Evolutionary conservation across 208 protist species (phyloP).

Genomic region (Acanthamoeba royreba): DNA sequence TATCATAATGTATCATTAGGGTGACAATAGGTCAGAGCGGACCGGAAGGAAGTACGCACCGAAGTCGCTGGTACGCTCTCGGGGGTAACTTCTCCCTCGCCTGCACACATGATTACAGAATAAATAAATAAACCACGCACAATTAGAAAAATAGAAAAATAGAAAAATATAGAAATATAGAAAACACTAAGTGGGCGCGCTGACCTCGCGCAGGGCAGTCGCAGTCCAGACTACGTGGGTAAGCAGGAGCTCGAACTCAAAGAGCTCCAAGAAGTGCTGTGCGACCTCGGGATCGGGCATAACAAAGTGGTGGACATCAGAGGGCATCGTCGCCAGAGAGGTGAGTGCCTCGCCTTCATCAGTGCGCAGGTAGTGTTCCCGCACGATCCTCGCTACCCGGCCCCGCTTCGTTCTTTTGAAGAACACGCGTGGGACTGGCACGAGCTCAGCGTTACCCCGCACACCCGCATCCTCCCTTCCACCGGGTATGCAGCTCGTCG

Average conservation of each 20-base stretch:
- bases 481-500: too few species aligned
- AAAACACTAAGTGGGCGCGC: neutral
- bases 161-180: neutral
- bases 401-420: conserved; percentile 56
- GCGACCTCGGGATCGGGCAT: conserved; percentile 76
- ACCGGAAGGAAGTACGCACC: too few species aligned
- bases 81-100: neutral
- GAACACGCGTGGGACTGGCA: neutral
- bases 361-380: conserved; percentile 71
- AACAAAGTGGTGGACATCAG: conserved; percentile 27
- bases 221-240: conserved; percentile 69
- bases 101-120: neutral
- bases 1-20: neutral
- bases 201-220: conserved; percentile 75
- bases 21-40: neutral
- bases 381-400: conserved; percentile 60
- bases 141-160: neutral
- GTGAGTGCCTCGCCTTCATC: conserved; percentile 52
- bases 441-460: too few species aligned
- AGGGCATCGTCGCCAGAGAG: neutral
- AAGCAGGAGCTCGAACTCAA: conserved; percentile 70
- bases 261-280: conserved; percentile 76
- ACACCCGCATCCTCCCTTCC: too few species aligned
- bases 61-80: neutral
- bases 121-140: neutral